Conservation (phyloP, 371 early-diverging fungal genomes). For the Mortierella sp. region DNA sequence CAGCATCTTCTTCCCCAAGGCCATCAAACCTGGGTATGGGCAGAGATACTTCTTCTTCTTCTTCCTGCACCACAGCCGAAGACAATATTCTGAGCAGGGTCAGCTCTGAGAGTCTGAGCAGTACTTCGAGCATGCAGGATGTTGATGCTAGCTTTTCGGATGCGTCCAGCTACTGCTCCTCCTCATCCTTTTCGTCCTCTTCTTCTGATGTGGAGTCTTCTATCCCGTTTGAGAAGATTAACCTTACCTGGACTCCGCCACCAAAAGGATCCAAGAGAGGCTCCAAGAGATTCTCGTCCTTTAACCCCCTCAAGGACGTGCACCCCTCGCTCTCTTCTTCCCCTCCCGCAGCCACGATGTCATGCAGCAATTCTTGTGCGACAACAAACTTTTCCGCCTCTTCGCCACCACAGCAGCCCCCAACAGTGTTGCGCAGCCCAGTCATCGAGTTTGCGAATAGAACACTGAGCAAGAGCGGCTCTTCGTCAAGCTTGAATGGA, state of each 20-base stretch:
- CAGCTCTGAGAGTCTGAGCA: conserved; percentile 16
- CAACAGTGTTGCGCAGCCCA: conserved; percentile 17
- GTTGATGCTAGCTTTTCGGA: conserved; percentile 30
- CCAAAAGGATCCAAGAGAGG: conserved; percentile 48
- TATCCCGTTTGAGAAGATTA: conserved; percentile 53
- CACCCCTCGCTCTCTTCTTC: neutral
- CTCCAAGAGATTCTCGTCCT: conserved; percentile 49
- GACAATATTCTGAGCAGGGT: conserved; percentile 5
- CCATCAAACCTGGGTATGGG: neutral
- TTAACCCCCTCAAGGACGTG: conserved; percentile 32
- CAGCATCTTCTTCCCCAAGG: conserved; percentile 19
- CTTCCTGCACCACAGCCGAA: too few species aligned
- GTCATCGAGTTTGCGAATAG: conserved; percentile 26
- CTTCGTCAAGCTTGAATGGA: conserved; percentile 31
- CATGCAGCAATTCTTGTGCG: conserved; percentile 23
- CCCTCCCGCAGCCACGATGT: neutral
- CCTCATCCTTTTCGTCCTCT: conserved; percentile 38
- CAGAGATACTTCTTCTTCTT: neutral
- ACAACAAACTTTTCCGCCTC: conserved; percentile 11
- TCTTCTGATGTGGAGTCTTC: conserved; percentile 34
- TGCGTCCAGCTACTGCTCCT: conserved; percentile 35
- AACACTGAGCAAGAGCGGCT: conserved; percentile 19
- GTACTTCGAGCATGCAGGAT: conserved; percentile 42
- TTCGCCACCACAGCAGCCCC: conserved; percentile 2
- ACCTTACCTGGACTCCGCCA: conserved; percentile 52